Evolutionary conservation across 352 stramenopile species (phyloP).

Genomic region (Globisporangium takayamanum): DNA sequence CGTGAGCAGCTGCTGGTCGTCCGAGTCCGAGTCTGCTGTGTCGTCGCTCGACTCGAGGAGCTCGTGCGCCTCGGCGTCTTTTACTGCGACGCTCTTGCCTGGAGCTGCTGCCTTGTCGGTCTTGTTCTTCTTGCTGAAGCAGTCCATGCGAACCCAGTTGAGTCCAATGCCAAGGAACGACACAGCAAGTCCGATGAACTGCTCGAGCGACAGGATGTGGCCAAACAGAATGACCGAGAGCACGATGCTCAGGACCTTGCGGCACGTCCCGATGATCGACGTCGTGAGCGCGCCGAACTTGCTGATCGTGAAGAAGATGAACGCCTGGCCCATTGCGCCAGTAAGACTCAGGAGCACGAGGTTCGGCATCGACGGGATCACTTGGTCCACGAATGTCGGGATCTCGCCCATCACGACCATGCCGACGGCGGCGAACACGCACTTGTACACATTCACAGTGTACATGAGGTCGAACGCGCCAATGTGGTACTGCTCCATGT

Average conservation of each 20-base stretch:
- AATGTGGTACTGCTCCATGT: slow-evolving; percentile 76
- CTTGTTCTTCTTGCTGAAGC: slow-evolving; percentile 28
- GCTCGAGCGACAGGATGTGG: slow-evolving; percentile 61
- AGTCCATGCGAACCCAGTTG: slow-evolving; percentile 73
- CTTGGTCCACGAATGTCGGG: slow-evolving; percentile 51
- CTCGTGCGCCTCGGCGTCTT: slow-evolving; percentile 41
- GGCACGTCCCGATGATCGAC: slow-evolving; percentile 80
- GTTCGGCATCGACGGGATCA: slow-evolving; percentile 48
- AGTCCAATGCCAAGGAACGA: slow-evolving; percentile 68
- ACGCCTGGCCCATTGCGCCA: slow-evolving; percentile 70
- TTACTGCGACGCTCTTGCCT: slow-evolving; percentile 13
- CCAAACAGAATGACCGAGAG: slow-evolving; percentile 79
- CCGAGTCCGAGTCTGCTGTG: slow-evolving; percentile 52
- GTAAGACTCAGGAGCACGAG: slow-evolving; percentile 71
- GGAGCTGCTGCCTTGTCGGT: background rate
- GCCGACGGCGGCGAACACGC: slow-evolving; percentile 50
- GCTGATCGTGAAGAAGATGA: slow-evolving; percentile 86
- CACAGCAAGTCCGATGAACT: slow-evolving; percentile 54
- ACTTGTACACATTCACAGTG: slow-evolving; percentile 84
- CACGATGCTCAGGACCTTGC: slow-evolving; percentile 83
- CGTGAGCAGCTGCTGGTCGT: slow-evolving; percentile 25
- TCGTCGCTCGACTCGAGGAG: slow-evolving; percentile 60
- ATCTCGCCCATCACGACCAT: slow-evolving; percentile 74
- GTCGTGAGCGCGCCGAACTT: slow-evolving; percentile 83
- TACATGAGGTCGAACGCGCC: slow-evolving; percentile 86